A percentile compares a stretch with the other conserved stretches of the same genome.
These are phyloP conservation scores for Gilbertella persicaria DNA, from an alignment of 371 early-diverging fungal species.

Conservation along the genomic window DNA sequence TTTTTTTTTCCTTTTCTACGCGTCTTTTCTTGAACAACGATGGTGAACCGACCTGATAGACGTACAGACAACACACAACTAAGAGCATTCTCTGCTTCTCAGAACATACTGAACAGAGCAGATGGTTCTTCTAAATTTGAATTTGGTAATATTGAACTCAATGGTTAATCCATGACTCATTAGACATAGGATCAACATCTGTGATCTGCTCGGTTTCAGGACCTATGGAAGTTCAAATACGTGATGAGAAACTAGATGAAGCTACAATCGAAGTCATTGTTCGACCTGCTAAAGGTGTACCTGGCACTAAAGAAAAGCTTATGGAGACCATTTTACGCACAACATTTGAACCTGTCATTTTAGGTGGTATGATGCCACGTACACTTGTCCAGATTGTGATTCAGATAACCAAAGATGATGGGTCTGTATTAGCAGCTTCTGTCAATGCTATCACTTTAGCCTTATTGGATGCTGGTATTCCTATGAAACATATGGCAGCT, in stretches of 20 bases:
- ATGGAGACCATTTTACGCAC: constrained; percentile 69
- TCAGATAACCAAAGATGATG: constrained; percentile 85
- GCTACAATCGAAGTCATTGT: constrained; percentile 83
- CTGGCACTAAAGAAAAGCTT: constrained; percentile 73
- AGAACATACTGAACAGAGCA: constrained; percentile 67
- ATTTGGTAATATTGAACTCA: constrained; percentile 51
- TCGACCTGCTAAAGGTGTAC: constrained; percentile 69
- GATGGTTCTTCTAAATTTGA: constrained; percentile 87
- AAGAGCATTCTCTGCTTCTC: constrained; percentile 62
- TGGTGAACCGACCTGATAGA: constrained; percentile 46
- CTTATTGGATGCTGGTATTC: constrained; percentile 91
- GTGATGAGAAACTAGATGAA: constrained; percentile 87
- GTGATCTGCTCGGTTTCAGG: constrained; percentile 87
- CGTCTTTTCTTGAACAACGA: no score
- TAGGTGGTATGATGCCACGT: constrained; percentile 85
- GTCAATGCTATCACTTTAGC: constrained; percentile 87
- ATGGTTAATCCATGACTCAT: not conserved
- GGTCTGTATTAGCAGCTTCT: constrained; percentile 77
- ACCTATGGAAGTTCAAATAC: constrained; percentile 80
- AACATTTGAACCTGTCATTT: constrained; percentile 74
- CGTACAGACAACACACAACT: constrained; percentile 46
- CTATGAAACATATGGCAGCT: constrained; percentile 72
- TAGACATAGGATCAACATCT: constrained; percentile 61
- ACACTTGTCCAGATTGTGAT: constrained; percentile 82
- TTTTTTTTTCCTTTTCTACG: no score